Evolutionary conservation across 2,329 filamentous ascomycete genomes (phyloP).

Genomic region (Cercospora citrullina): DNA sequence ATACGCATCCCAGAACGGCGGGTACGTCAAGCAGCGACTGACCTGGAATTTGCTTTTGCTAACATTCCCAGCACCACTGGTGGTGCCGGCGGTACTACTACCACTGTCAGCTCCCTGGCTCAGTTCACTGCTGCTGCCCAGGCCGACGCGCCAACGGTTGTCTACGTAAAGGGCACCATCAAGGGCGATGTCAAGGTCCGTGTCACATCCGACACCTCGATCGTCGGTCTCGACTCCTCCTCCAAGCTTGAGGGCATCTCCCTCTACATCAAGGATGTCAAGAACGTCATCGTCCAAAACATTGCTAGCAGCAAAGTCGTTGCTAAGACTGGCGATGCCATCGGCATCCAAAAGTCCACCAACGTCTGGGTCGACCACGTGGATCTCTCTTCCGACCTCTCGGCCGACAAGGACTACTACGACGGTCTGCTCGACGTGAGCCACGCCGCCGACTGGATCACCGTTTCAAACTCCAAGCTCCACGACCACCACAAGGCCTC

Average conservation of each 20-base stretch:
- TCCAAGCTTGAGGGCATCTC: conserved; percentile 49
- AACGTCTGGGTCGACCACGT: conserved; percentile 68
- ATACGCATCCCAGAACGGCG: conserved; percentile 34
- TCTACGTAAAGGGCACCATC: conserved; percentile 48
- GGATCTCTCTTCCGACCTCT: conserved; percentile 61
- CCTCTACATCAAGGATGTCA: conserved; percentile 50
- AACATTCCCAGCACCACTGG: conserved; percentile 43
- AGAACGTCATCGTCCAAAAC: conserved; percentile 61
- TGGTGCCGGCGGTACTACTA: conserved; percentile 48
- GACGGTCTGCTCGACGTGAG: conserved; percentile 67
- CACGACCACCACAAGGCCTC: conserved; percentile 65
- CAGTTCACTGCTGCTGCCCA: conserved; percentile 43
- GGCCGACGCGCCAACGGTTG: conserved; percentile 42
- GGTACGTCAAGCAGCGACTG: conserved; percentile 15
- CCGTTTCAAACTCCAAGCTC: conserved; percentile 50
- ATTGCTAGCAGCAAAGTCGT: conserved; percentile 54
- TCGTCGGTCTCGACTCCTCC: conserved; percentile 52
- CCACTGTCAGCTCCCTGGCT: conserved; percentile 50
- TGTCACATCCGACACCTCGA: conserved; percentile 52
- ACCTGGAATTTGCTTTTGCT: neutral
- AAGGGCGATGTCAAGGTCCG: conserved; percentile 27
- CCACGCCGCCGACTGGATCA: conserved; percentile 64
- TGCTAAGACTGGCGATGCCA: conserved; percentile 52
- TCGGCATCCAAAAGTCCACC: conserved; percentile 51
- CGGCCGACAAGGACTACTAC: conserved; percentile 66